Percentiles rank a stretch among this genome's conserved stretches.
These are phyloP conservation scores for Bipolaris sorokiniana DNA, from an alignment of 2,329 filamentous ascomycete species.

Conservation along the genomic window DNA sequence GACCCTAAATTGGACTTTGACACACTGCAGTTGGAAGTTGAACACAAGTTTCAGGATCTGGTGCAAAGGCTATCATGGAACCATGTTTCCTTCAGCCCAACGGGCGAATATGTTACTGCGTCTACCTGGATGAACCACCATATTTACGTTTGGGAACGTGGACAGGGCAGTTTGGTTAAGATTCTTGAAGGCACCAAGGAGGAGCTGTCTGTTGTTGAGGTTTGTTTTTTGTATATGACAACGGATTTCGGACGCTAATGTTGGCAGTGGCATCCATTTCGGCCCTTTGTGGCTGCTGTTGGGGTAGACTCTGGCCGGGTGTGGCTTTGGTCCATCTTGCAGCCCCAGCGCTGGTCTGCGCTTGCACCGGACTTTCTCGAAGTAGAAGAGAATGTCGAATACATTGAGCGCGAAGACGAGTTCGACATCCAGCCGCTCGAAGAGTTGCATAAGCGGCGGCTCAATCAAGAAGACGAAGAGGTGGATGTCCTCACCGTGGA, in stretches of 20 bases:
- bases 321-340: conserved; percentile 95
- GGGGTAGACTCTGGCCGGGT: conserved; percentile 91
- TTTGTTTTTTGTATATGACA: conserved; percentile 3
- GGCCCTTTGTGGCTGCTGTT: conserved; percentile 86
- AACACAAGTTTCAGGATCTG: conserved; percentile 98
- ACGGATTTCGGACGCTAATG: neutral
- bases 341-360: conserved; percentile 95
- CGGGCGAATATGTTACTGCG: conserved; percentile 93
- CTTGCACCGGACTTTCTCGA: conserved; percentile 96
- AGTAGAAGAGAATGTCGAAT: conserved; percentile 97
- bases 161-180: conserved; percentile 90
- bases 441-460: conserved; percentile 86
- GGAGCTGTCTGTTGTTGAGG: conserved; percentile 90
- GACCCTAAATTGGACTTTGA: conserved; percentile 74
- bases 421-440: conserved; percentile 97
- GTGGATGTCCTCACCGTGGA: conserved; percentile 87
- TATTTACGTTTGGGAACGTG: conserved; percentile 97
- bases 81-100: conserved; percentile 92
- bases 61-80: conserved; percentile 97
- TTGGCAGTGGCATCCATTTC: conserved; percentile 81
- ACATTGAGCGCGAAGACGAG: conserved; percentile 93
- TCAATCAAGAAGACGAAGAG: conserved; percentile 91
- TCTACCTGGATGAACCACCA: conserved; percentile 99
- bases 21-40: conserved; percentile 85
- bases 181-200: conserved; percentile 97